phyloP scores from a whole-genome alignment of 1,284 basidiomycete genomes.

The Pseudozyma flocculosa region DNA sequence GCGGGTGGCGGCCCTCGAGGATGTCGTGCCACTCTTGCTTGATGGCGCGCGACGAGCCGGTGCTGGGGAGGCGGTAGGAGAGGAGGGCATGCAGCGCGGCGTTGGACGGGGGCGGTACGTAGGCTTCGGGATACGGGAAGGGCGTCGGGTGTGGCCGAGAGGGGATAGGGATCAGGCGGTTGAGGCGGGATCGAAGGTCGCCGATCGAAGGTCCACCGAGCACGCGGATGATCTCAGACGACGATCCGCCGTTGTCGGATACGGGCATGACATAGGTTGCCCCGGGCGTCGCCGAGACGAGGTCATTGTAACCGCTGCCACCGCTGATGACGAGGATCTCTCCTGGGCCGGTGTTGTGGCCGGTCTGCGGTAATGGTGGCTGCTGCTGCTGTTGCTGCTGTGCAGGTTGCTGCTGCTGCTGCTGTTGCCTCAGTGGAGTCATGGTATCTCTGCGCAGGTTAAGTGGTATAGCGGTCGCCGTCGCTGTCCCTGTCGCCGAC shows the following conservation, averaged over 20 bases:
- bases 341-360: constrained; percentile 2
- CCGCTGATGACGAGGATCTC: constrained; percentile 61
- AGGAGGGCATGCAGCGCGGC: constrained; percentile 72
- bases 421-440: too few relatives aligned
- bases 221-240: constrained; percentile 46
- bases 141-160: constrained; percentile 61
- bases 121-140: not conserved
- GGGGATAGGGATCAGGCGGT: constrained; percentile 73
- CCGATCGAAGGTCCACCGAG: constrained; percentile 54
- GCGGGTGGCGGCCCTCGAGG: constrained; percentile 78
- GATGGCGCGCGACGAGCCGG: constrained; percentile 71
- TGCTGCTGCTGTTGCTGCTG: too few relatives aligned
- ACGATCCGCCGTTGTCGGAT: constrained; percentile 69
- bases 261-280: constrained; percentile 61
- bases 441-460: too few relatives aligned
- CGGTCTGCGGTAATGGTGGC: too few relatives aligned
- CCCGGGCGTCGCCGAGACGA: constrained; percentile 61
- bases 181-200: constrained; percentile 71
- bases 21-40: constrained; percentile 87
- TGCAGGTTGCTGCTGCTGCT: too few relatives aligned
- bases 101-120: constrained; percentile 26
- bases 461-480: too few relatives aligned
- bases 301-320: constrained; percentile 63
- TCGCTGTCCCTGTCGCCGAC: too few relatives aligned
- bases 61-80: constrained; percentile 74